phyloP scores from a whole-genome alignment of 2,329 filamentous ascomycete species.

The Ophiostoma himal-ulmi region DNA sequence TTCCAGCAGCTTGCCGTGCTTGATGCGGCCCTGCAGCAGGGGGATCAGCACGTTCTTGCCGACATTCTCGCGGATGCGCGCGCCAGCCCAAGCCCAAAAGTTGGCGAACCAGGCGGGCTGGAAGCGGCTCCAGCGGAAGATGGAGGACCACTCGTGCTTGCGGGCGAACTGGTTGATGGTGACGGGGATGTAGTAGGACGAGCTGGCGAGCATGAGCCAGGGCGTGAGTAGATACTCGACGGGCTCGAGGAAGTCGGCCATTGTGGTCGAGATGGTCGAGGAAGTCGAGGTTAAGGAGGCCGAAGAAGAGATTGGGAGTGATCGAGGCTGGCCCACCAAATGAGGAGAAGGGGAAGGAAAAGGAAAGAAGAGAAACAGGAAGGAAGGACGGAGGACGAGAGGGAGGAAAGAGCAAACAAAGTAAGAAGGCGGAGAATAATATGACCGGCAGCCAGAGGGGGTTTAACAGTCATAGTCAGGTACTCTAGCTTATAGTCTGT shows the following conservation, averaged over 20 bases:
- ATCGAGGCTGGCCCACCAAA: no score
- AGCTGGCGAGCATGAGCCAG: slow-evolving; percentile 48
- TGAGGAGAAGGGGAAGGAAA: not conserved
- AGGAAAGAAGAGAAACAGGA: not conserved
- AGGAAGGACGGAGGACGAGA: not conserved
- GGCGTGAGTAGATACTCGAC: slow-evolving; percentile 40
- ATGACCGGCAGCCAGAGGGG: not conserved
- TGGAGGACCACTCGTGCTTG: slow-evolving; percentile 32
- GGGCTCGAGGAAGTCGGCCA: slow-evolving; percentile 15
- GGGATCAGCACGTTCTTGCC: slow-evolving; percentile 43
- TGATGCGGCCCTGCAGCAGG: slow-evolving; percentile 47
- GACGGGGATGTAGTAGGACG: slow-evolving; percentile 45
- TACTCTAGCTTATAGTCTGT: no score
- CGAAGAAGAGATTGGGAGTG: not conserved
- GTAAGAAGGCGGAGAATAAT: not conserved
- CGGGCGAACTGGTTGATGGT: slow-evolving; percentile 44
- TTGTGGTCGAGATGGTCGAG: slow-evolving; percentile 5
- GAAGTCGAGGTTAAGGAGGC: not conserved
- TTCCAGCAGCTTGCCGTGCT: slow-evolving; percentile 36
- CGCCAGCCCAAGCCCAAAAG: slow-evolving; percentile 55
- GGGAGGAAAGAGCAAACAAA: not conserved
- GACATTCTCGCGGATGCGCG: slow-evolving; percentile 42
- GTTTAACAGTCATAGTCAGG: not conserved
- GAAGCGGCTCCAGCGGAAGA: slow-evolving; percentile 41
- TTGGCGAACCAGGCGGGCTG: slow-evolving; percentile 52